Conservation (phyloP, 176 grass and related monocot genomes). For the Zoysia japonica region DNA sequence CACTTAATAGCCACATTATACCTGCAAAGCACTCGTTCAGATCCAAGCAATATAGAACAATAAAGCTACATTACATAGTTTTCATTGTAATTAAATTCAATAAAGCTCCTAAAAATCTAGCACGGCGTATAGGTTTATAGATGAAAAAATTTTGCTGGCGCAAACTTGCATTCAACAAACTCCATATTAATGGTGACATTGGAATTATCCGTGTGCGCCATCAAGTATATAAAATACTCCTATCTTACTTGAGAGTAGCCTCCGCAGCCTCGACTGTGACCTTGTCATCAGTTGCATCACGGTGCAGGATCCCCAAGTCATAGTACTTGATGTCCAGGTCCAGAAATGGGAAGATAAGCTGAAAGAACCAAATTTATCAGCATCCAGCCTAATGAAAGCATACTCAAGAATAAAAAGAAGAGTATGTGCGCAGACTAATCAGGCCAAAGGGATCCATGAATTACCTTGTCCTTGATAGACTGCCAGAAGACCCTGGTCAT, state of each 20-base stretch:
- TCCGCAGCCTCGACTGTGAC: constrained; percentile 94
- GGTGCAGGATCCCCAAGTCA: constrained; percentile 78
- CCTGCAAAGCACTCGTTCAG: constrained; percentile 51
- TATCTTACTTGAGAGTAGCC: constrained; percentile 85
- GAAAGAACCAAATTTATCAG: constrained; percentile 30
- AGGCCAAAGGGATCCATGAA: not conserved
- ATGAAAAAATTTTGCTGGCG: constrained; percentile 5
- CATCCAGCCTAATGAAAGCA: not conserved
- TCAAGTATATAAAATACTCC: constrained; percentile 1
- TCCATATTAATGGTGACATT: not conserved
- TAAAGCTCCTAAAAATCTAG: constrained; percentile 1
- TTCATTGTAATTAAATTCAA: constrained; percentile 10
- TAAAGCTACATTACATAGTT: not conserved
- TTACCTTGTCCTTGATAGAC: constrained; percentile 95
- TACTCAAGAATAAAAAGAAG: not conserved
- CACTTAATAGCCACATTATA: constrained; percentile 99
- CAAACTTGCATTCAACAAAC: constrained; percentile 12
- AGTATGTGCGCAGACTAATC: constrained; percentile 15
- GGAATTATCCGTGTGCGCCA: not conserved
- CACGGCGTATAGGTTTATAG: not conserved
- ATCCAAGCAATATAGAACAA: constrained; percentile 13
- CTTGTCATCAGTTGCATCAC: constrained; percentile 95
- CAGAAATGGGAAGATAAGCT: constrained; percentile 94
- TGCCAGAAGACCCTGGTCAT: constrained; percentile 97
- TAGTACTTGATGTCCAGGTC: constrained; percentile 98